Percentiles rank a stretch among this genome's conserved stretches.
These are phyloP conservation scores for Cryomyces minteri DNA, from an alignment of 495 filamentous ascomycete genomes.

Conservation along the genomic window DNA sequence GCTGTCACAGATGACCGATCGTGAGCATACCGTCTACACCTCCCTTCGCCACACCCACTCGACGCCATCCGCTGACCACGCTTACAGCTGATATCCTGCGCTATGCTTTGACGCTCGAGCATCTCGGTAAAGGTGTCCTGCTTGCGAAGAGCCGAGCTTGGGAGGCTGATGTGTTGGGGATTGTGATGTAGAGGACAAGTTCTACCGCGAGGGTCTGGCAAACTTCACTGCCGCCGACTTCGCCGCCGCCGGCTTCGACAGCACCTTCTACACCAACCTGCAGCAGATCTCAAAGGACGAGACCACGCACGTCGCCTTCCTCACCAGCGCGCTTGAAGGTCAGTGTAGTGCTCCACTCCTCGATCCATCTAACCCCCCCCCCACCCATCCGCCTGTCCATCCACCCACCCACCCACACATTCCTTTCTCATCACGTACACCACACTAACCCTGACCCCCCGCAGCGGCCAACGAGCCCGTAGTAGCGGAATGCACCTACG, in stretches of 20 bases:
- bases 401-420: not conserved
- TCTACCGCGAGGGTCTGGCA: constrained; percentile 37
- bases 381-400: not conserved
- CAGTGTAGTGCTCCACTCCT: constrained; percentile 1
- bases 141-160: not conserved
- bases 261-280: constrained; percentile 33
- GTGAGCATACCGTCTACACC: too few species aligned
- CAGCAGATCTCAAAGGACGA: constrained; percentile 34
- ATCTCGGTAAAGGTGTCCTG: constrained; percentile 12
- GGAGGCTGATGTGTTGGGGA: too few species aligned
- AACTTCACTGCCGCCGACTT: constrained; percentile 36
- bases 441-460: constrained; percentile 1
- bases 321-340: constrained; percentile 30
- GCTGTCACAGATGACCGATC: too few species aligned
- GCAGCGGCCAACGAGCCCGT: constrained; percentile 26
- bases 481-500: constrained; percentile 31
- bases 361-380: not conserved
- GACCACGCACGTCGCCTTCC: constrained; percentile 35
- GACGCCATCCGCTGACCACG: too few species aligned
- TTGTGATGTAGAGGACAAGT: constrained; percentile 18
- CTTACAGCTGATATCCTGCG: constrained; percentile 14
- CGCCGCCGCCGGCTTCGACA: constrained; percentile 27
- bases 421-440: too few species aligned
- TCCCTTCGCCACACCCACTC: too few species aligned
- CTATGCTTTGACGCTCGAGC: constrained; percentile 27